Conservation (phyloP, 176 grass and related monocot genomes). For the Saccharum officinarum region DNA sequence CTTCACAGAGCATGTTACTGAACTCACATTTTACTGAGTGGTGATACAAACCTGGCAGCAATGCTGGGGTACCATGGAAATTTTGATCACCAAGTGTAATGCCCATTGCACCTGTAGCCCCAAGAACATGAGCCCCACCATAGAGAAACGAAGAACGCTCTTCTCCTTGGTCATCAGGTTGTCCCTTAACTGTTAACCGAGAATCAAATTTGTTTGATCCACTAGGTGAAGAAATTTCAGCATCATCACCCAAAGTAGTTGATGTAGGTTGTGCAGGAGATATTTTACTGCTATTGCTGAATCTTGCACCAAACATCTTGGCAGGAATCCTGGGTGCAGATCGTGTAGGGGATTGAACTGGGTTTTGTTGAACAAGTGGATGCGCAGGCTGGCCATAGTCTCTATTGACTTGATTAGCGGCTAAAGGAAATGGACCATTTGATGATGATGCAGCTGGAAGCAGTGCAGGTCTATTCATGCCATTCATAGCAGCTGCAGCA, state of each 20-base stretch:
- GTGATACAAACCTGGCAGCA: conserved; percentile 79
- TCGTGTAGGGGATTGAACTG: conserved; percentile 42
- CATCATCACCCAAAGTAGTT: conserved; percentile 43
- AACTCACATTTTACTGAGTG: conserved; percentile 12
- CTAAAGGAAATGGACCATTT: conserved; percentile 23
- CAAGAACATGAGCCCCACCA: conserved; percentile 59
- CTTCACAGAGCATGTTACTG: conserved; percentile 26
- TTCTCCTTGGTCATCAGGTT: conserved; percentile 46
- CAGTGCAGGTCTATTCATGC: conserved; percentile 13
- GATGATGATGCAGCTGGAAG: conserved; percentile 29
- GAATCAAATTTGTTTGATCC: conserved; percentile 47
- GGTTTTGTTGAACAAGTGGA: conserved; percentile 36
- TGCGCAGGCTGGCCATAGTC: conserved; percentile 34
- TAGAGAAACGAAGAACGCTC: conserved; percentile 42
- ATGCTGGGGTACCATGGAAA: conserved; percentile 75
- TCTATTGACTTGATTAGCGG: conserved; percentile 41
- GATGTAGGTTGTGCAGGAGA: conserved; percentile 41
- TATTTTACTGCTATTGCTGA: conserved; percentile 35
- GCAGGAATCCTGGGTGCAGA: conserved; percentile 29
- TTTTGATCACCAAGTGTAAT: conserved; percentile 76
- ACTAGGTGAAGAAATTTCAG: conserved; percentile 35
- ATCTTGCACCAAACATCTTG: conserved; percentile 39
- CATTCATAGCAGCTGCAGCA: conserved; percentile 33
- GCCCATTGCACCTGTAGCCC: conserved; percentile 57
- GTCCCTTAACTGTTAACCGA: conserved; percentile 43